These are phyloP conservation scores for Bombardia bombarda DNA, from an alignment of 495 filamentous ascomycete genomes.

Conservation along the genomic window DNA sequence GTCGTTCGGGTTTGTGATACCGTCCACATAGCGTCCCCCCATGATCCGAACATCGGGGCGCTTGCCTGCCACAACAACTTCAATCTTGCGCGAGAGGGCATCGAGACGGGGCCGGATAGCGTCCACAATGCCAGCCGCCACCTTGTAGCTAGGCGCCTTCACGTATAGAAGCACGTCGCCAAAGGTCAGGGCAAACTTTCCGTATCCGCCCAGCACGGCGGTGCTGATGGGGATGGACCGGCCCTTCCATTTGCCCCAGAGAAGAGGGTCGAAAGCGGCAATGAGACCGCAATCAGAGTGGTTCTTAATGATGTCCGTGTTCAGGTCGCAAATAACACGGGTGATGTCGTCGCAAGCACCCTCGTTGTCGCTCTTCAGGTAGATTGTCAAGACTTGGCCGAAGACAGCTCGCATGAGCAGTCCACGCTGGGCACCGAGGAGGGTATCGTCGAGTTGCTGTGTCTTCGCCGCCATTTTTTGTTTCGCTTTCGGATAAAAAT, in stretches of 20 bases:
- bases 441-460: not conserved
- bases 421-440: slow-evolving; percentile 1
- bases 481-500: too few relatives aligned
- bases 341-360: not conserved
- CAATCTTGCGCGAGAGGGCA: not conserved
- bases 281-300: not conserved
- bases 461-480: not conserved
- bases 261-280: not conserved
- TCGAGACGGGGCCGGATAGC: not conserved
- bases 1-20: slow-evolving; percentile 2
- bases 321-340: not conserved
- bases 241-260: not conserved
- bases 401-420: slow-evolving; percentile 1
- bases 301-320: not conserved
- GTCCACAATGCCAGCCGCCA: not conserved
- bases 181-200: not conserved
- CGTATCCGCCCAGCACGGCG: not conserved
- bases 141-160: not conserved
- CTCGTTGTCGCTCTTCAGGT: not conserved
- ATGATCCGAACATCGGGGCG: not conserved
- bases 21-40: not conserved
- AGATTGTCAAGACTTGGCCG: not conserved
- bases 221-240: not conserved
- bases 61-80: not conserved
- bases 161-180: not conserved